These are phyloP conservation scores for Hypoxylon sp. DNA, from an alignment of 2,329 filamentous ascomycete species.

Conservation along the genomic window DNA sequence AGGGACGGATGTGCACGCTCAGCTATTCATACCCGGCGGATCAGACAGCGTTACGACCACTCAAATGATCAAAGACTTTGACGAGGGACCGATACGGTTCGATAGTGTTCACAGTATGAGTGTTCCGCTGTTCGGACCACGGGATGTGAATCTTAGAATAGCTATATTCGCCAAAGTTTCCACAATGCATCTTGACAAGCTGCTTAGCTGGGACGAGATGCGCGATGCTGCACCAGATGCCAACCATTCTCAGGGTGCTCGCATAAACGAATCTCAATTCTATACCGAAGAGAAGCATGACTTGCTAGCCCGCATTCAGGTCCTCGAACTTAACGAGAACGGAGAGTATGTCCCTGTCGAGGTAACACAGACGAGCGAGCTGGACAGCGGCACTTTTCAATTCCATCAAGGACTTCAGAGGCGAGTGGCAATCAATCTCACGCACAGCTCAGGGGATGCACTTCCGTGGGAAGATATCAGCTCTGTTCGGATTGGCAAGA, in stretches of 20 bases:
- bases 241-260: slow-evolving; percentile 64
- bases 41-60: slow-evolving; percentile 94
- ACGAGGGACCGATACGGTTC: slow-evolving; percentile 90
- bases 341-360: slow-evolving; percentile 93
- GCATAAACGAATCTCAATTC: slow-evolving; percentile 91
- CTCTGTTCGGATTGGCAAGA: slow-evolving; percentile 77
- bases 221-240: slow-evolving; percentile 75
- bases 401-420: slow-evolving; percentile 94
- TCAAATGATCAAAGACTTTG: slow-evolving; percentile 91
- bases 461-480: slow-evolving; percentile 88
- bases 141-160: slow-evolving; percentile 78
- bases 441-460: slow-evolving; percentile 86
- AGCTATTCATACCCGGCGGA: slow-evolving; percentile 92
- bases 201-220: slow-evolving; percentile 99
- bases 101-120: slow-evolving; percentile 99
- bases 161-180: slow-evolving; percentile 93
- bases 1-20: slow-evolving; percentile 93
- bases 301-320: slow-evolving; percentile 84
- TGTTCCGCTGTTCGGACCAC: slow-evolving; percentile 79
- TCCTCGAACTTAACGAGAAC: slow-evolving; percentile 89
- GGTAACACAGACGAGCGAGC: slow-evolving; percentile 82
- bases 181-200: slow-evolving; percentile 92
- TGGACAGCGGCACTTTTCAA: slow-evolving; percentile 91
- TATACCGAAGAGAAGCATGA: slow-evolving; percentile 94
- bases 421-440: slow-evolving; percentile 85